Conservation (phyloP, 805 yeast genomes). For the Wickerhamiella siamensis region DNA sequence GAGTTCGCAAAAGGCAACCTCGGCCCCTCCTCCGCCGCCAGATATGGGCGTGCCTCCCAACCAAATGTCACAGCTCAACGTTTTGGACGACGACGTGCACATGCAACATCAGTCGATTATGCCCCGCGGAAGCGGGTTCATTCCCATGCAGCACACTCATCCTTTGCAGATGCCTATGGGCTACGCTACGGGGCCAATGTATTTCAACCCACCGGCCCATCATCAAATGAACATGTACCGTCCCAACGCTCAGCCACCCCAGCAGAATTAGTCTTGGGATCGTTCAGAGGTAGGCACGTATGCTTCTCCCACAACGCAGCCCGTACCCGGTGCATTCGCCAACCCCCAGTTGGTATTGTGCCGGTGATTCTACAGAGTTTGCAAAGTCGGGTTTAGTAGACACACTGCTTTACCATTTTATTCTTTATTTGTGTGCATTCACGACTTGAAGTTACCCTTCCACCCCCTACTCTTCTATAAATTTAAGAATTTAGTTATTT, state of each 20-base stretch:
- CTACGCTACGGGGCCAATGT: slow-evolving; percentile 4
- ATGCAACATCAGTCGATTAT: slow-evolving; percentile 16
- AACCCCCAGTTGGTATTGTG: no score
- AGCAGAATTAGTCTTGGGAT: neutral
- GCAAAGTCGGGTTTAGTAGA: no score
- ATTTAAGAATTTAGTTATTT: no score
- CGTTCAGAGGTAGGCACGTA: no score
- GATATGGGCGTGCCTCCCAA: slow-evolving; percentile 5
- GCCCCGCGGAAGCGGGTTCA: slow-evolving; percentile 13
- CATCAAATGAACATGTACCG: neutral
- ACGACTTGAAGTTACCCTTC: no score
- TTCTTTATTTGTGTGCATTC: no score
- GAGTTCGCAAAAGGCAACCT: slow-evolving; percentile 8
- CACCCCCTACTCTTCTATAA: no score
- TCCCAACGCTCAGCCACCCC: neutral
- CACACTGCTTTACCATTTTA: no score
- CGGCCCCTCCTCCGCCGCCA: slow-evolving; percentile 2
- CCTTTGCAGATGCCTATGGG: slow-evolving; percentile 14
- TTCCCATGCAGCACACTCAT: slow-evolving; percentile 14
- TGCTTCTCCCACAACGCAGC: no score
- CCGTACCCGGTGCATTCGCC: no score
- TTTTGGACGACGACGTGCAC: slow-evolving; percentile 17
- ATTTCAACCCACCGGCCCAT: neutral
- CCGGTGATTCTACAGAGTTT: no score
- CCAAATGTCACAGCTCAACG: slow-evolving; percentile 5